phyloP scores from a whole-genome alignment of 2,329 filamentous ascomycete species.

The Chaetomium sp. region DNA sequence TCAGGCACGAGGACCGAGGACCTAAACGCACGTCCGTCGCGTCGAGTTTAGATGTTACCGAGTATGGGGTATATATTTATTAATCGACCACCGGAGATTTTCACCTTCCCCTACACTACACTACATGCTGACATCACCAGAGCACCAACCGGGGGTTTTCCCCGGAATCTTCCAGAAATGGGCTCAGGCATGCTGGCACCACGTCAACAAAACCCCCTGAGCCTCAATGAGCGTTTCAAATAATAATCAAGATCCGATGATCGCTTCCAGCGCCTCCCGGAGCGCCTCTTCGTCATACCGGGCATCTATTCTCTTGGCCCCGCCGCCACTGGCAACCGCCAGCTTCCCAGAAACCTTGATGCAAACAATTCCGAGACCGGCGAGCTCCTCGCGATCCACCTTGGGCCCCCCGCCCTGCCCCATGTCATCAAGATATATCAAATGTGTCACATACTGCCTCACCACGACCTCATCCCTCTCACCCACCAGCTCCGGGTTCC shows the following conservation, averaged over 20 bases:
- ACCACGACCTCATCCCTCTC: conserved; percentile 40
- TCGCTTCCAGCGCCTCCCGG: conserved; percentile 66
- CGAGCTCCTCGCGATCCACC: conserved; percentile 61
- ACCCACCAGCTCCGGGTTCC: conserved; percentile 34
- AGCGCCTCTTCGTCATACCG: conserved; percentile 72
- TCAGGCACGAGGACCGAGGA: too few species aligned
- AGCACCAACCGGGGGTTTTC: background rate
- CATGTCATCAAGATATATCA: conserved; percentile 67
- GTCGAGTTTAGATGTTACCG: too few species aligned
- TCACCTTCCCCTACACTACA: too few species aligned
- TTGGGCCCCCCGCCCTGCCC: conserved; percentile 37
- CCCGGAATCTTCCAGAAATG: too few species aligned
- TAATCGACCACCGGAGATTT: too few species aligned
- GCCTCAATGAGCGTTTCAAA: background rate
- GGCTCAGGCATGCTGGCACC: too few species aligned
- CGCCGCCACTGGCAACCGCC: conserved; percentile 36
- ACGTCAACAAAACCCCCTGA: background rate
- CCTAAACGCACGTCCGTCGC: too few species aligned
- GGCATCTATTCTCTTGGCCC: conserved; percentile 43
- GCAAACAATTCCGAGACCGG: conserved; percentile 65
- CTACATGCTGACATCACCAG: background rate
- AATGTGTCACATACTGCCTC: conserved; percentile 69
- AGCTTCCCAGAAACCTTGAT: conserved; percentile 70
- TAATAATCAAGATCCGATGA: conserved; percentile 40
- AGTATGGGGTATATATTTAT: too few species aligned